Evolutionary conservation across 2,329 filamentous ascomycete genomes (phyloP).

Genomic region (Phialophora verrucosa): DNA sequence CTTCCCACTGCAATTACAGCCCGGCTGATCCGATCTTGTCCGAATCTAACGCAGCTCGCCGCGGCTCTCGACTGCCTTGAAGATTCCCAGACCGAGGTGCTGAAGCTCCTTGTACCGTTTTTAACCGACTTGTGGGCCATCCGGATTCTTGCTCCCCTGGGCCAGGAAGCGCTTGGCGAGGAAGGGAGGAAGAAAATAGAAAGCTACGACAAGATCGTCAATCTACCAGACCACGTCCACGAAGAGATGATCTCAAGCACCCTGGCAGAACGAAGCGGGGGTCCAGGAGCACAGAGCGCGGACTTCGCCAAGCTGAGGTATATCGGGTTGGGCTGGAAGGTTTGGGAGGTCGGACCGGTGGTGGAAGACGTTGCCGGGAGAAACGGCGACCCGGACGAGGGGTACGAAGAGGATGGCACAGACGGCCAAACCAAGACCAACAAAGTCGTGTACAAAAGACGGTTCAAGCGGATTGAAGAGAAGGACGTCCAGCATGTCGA

Average conservation of each 20-base stretch:
- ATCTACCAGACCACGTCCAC: conserved; percentile 25
- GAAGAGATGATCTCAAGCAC: conserved; percentile 22
- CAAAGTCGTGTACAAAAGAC: conserved; percentile 42
- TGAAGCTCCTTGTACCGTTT: conserved; percentile 38
- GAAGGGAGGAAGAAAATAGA: conserved; percentile 30
- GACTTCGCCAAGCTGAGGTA: conserved; percentile 31
- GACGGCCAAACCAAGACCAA: conserved; percentile 35
- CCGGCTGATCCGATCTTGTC: conserved; percentile 60
- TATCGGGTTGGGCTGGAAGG: conserved; percentile 31
- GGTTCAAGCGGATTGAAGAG: conserved; percentile 47
- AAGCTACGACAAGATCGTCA: conserved; percentile 16
- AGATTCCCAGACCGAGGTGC: conserved; percentile 24
- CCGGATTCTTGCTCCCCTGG: conserved; percentile 47
- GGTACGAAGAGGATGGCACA: conserved; percentile 1
- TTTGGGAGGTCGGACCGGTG: conserved; percentile 30
- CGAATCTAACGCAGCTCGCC: conserved; percentile 64
- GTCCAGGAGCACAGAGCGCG: not conserved
- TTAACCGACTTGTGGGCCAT: conserved; percentile 43
- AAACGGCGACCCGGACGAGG: conserved; percentile 13
- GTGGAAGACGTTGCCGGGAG: conserved; percentile 29
- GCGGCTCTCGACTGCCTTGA: conserved; percentile 52
- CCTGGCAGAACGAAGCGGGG: not conserved
- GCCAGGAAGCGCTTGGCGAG: not conserved
- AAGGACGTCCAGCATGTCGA: conserved; percentile 51
- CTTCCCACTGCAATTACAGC: conserved; percentile 57